Percentiles rank a stretch among this genome's conserved stretches.
phyloP scores from a whole-genome alignment of 192 early-diverging fungal genomes.

The Anaeromyces robustus region DNA sequence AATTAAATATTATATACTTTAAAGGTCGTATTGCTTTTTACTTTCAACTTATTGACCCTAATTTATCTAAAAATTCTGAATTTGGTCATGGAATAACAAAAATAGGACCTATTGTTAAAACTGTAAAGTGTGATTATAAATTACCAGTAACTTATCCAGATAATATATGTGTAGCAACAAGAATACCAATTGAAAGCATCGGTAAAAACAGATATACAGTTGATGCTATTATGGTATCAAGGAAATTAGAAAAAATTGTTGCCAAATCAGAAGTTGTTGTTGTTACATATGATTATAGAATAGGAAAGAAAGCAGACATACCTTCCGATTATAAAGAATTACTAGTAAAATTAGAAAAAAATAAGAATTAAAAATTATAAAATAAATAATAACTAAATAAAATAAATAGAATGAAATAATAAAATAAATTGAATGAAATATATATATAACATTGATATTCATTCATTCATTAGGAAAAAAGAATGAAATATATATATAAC shows the following conservation, averaged over 20 bases:
- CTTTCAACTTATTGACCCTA: conserved; percentile 3
- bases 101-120: conserved; percentile 26
- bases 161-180: conserved; percentile 18
- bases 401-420: too few species aligned
- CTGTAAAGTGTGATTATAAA: conserved; percentile 17
- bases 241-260: conserved; percentile 16
- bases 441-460: too few species aligned
- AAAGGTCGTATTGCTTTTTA: conserved; percentile 10
- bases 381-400: too few species aligned
- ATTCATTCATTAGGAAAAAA: too few species aligned
- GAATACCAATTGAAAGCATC: conserved; percentile 4
- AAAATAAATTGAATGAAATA: too few species aligned
- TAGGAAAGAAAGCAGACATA: conserved; percentile 14
- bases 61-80: neutral
- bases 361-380: neutral
- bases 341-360: neutral
- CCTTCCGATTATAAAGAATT: conserved; percentile 2
- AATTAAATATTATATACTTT: conserved; percentile 1
- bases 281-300: conserved; percentile 19
- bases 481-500: too few species aligned
- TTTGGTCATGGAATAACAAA: conserved; percentile 3
- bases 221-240: conserved; percentile 16
- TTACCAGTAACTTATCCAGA: conserved; percentile 24
- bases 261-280: conserved; percentile 14
- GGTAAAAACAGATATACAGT: conserved; percentile 17